Evolutionary conservation across 129 eudicot species (phyloP), one percentile per base, ranked within the genome.

Genomic region (Arctium minus): DNA sequence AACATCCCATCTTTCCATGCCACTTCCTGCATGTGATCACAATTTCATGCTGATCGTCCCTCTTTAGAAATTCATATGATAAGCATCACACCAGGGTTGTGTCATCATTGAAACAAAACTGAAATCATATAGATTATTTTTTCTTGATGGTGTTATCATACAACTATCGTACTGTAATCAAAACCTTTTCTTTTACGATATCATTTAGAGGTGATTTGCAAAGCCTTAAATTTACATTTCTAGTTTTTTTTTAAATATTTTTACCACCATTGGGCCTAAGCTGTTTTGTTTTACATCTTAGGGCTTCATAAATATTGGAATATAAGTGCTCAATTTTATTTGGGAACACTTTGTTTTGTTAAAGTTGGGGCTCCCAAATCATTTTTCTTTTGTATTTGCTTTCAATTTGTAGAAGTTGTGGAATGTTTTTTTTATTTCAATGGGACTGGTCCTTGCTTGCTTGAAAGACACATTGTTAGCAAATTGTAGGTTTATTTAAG

Each of bases 1-100:
- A 78, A 15, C 77, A 18, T 80, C 79, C 77, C 56, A 74, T 82
- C 86, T 78, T 82, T 71, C 75, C 81, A 40, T 31, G 78, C 72
- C 44, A n/a, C 69, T 67, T 89, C 85, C 84, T 89, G 92, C 91
- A 82, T 27, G 73, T 93, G 98, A 93, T 93, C 91, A 87, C 46
- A 91, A 71, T 75, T 82, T 86, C 72, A 38, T 46, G 86, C 97
- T 92, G 97, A 90, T 92, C 95, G 85, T 82, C 76, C 89, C 88
- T 15, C 22, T 62, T 46, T 30, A 39, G 29, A 67, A 9, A 4
- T n/a, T 5, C 31, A 2, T 22, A 5, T 1, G 12, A 11, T 18
- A 44, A 44, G 50, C 50, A 44, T 44, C 50, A 1, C 50, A 44
- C 50, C 2, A 44, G 50, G 50, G 12, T 44, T 44, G 0, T 44